phyloP scores from a whole-genome alignment of 768 basidiomycete genomes.

The Naganishia vishniacii region DNA sequence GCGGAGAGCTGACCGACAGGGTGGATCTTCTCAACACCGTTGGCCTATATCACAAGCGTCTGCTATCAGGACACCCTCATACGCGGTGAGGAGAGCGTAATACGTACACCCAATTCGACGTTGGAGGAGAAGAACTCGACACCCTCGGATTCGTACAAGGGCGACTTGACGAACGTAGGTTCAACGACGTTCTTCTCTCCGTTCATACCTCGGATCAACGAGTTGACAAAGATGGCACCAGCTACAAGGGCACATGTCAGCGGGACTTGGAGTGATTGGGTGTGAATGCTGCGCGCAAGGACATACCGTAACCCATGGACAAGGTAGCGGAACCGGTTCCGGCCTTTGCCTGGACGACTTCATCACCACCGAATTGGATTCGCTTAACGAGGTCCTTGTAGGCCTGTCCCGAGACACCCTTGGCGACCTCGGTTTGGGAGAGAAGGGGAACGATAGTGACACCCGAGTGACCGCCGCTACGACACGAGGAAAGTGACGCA shows the following conservation, averaged over 20 bases:
- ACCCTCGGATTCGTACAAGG: constrained; percentile 63
- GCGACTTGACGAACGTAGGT: constrained; percentile 71
- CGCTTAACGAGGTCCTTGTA: constrained; percentile 73
- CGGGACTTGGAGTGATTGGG: background rate
- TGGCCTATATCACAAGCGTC: constrained; percentile 53
- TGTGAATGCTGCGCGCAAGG: background rate
- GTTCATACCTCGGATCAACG: constrained; percentile 74
- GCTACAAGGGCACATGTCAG: constrained; percentile 44
- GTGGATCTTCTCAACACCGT: constrained; percentile 75
- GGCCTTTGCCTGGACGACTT: constrained; percentile 97
- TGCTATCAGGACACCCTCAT: constrained; percentile 7
- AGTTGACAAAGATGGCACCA: constrained; percentile 79
- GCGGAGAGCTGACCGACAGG: constrained; percentile 69
- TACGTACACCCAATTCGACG: constrained; percentile 75
- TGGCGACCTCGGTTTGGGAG: constrained; percentile 66
- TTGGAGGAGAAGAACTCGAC: constrained; percentile 85
- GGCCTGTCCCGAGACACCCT: constrained; percentile 43
- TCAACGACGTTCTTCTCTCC: constrained; percentile 82
- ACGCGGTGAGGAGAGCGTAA: background rate
- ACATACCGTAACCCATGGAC: constrained; percentile 62
- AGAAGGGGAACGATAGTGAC: constrained; percentile 96
- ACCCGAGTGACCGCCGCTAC: constrained; percentile 81
- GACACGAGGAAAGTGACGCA: too few species aligned
- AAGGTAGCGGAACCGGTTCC: constrained; percentile 70
- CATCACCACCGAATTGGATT: constrained; percentile 94